Evolutionary conservation across 192 early-diverging fungal species (phyloP).

Genomic region (Umbelopsis isabellina): DNA sequence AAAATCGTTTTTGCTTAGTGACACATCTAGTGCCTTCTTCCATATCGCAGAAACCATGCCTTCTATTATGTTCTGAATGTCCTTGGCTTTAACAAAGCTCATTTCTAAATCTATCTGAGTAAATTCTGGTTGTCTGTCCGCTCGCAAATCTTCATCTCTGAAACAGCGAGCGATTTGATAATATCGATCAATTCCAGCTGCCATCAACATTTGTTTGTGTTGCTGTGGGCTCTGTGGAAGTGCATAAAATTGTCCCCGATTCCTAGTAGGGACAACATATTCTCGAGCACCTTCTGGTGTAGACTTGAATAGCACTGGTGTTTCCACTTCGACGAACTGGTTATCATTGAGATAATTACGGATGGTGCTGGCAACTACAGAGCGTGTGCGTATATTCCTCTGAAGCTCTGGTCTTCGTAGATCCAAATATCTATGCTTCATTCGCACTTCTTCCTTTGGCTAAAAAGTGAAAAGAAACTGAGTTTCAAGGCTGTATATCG

Average conservation of each 20-base stretch:
- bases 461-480: conserved; percentile 31
- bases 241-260: conserved; percentile 76
- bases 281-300: conserved; percentile 94
- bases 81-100: conserved; percentile 73
- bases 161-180: conserved; percentile 94
- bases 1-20: conserved; percentile 61
- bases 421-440: conserved; percentile 80
- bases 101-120: conserved; percentile 95
- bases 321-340: conserved; percentile 90
- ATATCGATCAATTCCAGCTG: conserved; percentile 86
- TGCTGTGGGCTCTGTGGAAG: conserved; percentile 92
- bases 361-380: conserved; percentile 64
- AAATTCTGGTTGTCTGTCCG: conserved; percentile 93
- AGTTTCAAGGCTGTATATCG: conserved; percentile 18
- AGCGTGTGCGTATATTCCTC: conserved; percentile 71
- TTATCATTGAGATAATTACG: conserved; percentile 70
- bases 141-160: conserved; percentile 84
- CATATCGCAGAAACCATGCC: conserved; percentile 69
- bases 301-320: conserved; percentile 87
- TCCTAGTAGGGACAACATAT: conserved; percentile 90
- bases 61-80: conserved; percentile 79
- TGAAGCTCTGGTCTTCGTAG: conserved; percentile 79
- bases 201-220: conserved; percentile 95
- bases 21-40: conserved; percentile 53
- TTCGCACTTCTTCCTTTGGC: conserved; percentile 77